Evolutionary conservation across 2,329 filamentous ascomycete genomes (phyloP), one percentile per base, ranked within the genome.

Genomic region (Talaromyces marneffei): DNA sequence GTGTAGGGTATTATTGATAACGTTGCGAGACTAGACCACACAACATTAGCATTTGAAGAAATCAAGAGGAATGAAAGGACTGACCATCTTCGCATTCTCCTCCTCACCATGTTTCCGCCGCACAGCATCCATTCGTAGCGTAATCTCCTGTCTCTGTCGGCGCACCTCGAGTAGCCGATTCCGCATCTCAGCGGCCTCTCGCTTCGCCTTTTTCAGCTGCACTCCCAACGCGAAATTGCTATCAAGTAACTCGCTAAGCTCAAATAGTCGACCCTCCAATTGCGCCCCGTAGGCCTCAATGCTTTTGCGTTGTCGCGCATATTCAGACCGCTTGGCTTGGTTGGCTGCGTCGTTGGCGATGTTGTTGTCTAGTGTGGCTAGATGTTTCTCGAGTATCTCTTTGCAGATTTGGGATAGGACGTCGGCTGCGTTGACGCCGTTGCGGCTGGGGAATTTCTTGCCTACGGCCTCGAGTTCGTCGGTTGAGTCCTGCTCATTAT

Each of bases 181-280:
- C 29, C 82, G 76, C 57, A 82, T 64, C 35, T 76, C 72, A 64
- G 71, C 72, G 70, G 77, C 79, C 67, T 75, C 78, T 64, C 72
- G 77, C 69, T 75, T 79, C 64, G 75, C 76, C 64, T 68, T 73
- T 61, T 77, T 79, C 50, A 80, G 66, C 60, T 79, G 77, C 55
- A 76, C 72, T 27, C 77, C 75, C 25, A 82, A 74, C 2, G 75
- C 71, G 61, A 77, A 79, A 50, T 82, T 78, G 58, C 79, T 78
- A 62, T 83, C 79, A 2, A 83, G 75, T 23, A 81, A 77, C 64
- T 81, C 80, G 62, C 80, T 82, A 29, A 84, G 70, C 46, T 80
- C 78, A 50, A 83, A 76, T 2, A 84, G 69, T 23, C 79, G 77
- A 29, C 79, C 77, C 18, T 79, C 77, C 18, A 84, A 70, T 55